Base-by-base conservation (phyloP, 1,139 yeast species). In the Suhomyces maxii region DNA sequence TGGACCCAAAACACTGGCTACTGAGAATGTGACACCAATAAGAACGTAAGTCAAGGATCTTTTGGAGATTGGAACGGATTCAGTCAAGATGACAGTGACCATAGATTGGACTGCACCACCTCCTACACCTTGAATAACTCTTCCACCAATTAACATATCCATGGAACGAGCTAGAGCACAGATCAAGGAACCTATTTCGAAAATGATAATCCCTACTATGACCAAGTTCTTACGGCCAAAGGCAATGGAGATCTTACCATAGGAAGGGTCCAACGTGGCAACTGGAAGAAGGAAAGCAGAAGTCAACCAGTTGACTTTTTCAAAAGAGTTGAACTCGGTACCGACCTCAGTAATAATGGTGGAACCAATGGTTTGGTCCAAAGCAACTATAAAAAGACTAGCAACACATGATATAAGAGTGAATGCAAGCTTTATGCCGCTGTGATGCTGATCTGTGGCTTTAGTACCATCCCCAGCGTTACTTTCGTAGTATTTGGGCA, bases 51-150 rank as follows among this genome's bases (percentile, higher is more conserved):
- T 68, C 47, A 80, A 56, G 0, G 88, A 77, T 41, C 91, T 68
- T 53, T 73, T 73, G n/a, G 77, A 68, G 9, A 84, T 77, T 1
- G 86, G 82, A 0, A 83, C 83, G 11, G 80, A 63, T 53, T 85
- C 89, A 6, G 86, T 76, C 23, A 81, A 67, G 41, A 85, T 79
- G 34, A 84, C 79, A 48, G 77, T 71, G 9, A 78, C 80, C 69
- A 84, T 68, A 2, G 84, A 73, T 53, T 80, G 82, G 37, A 84
- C 75, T 8, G 88, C 88, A 35, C 89, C 86, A 8, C 86, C 91
- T 12, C 93, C 95, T 40, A 82, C 58, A 45, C 95, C 95, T 44
- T 84, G 83, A 33, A 86, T 67, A 7, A 83, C 84, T 55, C 93
- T 72, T 1, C 89, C 91, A 1, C 82, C 89, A 50, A 86, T 83